Conservation (phyloP, 2,329 filamentous ascomycete species). For the Aspergillus sp. region DNA sequence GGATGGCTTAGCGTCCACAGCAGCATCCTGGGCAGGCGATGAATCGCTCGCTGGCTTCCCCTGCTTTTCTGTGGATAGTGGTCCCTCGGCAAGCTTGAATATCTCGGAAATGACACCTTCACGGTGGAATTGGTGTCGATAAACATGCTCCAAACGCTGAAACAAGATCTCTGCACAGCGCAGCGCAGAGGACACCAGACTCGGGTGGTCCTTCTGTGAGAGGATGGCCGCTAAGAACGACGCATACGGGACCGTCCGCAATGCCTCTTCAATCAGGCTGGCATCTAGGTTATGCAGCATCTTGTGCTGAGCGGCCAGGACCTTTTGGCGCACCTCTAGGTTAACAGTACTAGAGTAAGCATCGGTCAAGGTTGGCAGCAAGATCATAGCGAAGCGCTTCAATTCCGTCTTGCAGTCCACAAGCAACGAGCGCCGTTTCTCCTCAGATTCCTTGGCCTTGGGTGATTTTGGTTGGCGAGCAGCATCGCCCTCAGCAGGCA, state of each 20-base stretch:
- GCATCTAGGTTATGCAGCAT: slow-evolving; percentile 96
- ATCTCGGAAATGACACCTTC: slow-evolving; percentile 96
- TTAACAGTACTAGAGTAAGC: slow-evolving; percentile 98
- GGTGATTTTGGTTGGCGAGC: slow-evolving; percentile 37
- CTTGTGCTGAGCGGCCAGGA: slow-evolving; percentile 92
- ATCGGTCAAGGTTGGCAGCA: slow-evolving; percentile 93
- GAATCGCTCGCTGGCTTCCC: slow-evolving; percentile 14
- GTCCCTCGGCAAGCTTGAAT: slow-evolving; percentile 67
- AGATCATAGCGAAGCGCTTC: slow-evolving; percentile 85
- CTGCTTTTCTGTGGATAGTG: slow-evolving; percentile 32
- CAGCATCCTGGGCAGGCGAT: slow-evolving; percentile 23
- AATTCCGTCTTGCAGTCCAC: slow-evolving; percentile 83
- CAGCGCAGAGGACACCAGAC: slow-evolving; percentile 80
- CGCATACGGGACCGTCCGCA: slow-evolving; percentile 87
- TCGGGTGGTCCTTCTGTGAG: slow-evolving; percentile 89
- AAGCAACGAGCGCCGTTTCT: slow-evolving; percentile 79
- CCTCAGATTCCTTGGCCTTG: slow-evolving; percentile 59
- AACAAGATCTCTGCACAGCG: slow-evolving; percentile 88
- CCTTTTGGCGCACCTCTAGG: slow-evolving; percentile 88
- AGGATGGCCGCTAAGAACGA: slow-evolving; percentile 94
- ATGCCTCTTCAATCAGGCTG: slow-evolving; percentile 77
- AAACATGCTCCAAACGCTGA: slow-evolving; percentile 79
- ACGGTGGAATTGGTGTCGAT: slow-evolving; percentile 94
- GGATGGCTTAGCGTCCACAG: slow-evolving; percentile 16
- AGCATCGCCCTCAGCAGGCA: slow-evolving; percentile 52